Percentiles rank a stretch among this genome's conserved stretches.
These are phyloP conservation scores for Lentinula detonsa DNA, from an alignment of 768 basidiomycete genomes.

Conservation along the genomic window DNA sequence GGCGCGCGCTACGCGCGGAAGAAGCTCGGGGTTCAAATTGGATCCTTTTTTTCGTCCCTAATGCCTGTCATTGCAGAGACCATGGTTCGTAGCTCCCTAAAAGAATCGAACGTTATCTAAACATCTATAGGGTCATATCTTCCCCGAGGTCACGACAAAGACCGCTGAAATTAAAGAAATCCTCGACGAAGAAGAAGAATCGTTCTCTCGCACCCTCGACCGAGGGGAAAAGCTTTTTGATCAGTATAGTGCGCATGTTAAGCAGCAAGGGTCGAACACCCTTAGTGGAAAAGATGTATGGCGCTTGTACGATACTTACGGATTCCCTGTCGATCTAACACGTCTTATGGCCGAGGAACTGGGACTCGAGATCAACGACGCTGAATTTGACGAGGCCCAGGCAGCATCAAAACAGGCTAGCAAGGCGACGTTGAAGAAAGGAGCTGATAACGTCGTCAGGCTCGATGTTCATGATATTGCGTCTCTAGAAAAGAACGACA, in stretches of 20 bases:
- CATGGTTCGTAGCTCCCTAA: conserved; percentile 49
- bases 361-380: conserved; percentile 76
- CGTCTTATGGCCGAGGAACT: conserved; percentile 96
- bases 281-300: conserved; percentile 92
- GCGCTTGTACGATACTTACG: conserved; percentile 96
- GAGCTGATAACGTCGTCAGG: conserved; percentile 63
- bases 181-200: conserved; percentile 95
- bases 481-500: conserved; percentile 67
- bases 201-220: conserved; percentile 95
- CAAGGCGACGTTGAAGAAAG: conserved; percentile 76
- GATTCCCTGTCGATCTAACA: conserved; percentile 96
- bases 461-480: conserved; percentile 96
- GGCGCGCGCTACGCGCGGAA: conserved; percentile 95
- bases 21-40: conserved; percentile 89
- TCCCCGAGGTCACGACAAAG: conserved; percentile 89
- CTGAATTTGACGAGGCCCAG: conserved; percentile 87
- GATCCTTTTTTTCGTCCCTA: conserved; percentile 91
- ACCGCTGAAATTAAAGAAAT: conserved; percentile 87
- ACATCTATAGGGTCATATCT: conserved; percentile 61
- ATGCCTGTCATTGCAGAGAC: conserved; percentile 86
- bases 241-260: conserved; percentile 69
- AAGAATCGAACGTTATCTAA: conserved; percentile 8
- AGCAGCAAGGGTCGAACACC: conserved; percentile 52
- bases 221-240: conserved; percentile 96
- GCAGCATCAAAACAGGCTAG: conserved; percentile 86